Percentiles rank a stretch among this genome's conserved stretches.
Evolutionary conservation across 2,329 filamentous ascomycete genomes (phyloP).

Genomic region (Hysterium pulicare): DNA sequence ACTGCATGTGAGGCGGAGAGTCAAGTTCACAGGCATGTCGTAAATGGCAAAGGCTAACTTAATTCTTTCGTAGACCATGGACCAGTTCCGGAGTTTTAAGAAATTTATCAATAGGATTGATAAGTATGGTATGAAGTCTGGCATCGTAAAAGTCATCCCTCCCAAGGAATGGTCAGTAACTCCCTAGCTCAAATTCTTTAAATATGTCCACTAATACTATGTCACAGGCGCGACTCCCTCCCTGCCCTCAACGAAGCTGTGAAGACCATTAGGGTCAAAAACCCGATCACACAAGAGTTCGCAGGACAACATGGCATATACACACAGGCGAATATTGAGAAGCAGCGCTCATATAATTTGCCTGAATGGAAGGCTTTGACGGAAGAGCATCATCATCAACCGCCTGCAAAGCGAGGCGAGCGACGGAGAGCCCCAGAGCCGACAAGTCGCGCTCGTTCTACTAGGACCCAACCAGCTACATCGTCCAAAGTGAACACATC

Average conservation of each 20-base stretch:
- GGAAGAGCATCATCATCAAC: constrained; percentile 93
- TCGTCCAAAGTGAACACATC: constrained; percentile 34
- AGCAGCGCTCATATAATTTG: constrained; percentile 92
- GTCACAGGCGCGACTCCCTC: constrained; percentile 61
- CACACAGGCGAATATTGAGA: constrained; percentile 94
- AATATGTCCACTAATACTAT: constrained; percentile 10
- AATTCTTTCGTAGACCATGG: constrained; percentile 62
- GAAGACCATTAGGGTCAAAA: constrained; percentile 89
- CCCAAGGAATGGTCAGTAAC: constrained; percentile 80
- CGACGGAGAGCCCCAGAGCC: constrained; percentile 53
- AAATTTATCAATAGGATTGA: constrained; percentile 88
- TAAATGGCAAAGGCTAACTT: constrained; percentile 14
- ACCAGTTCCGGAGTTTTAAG: constrained; percentile 91
- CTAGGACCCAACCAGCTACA: constrained; percentile 30
- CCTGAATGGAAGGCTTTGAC: constrained; percentile 94
- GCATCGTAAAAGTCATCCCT: constrained; percentile 93
- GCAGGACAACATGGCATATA: constrained; percentile 94
- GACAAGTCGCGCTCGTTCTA: constrained; percentile 31
- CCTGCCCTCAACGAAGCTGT: constrained; percentile 78
- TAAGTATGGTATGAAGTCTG: constrained; percentile 93
- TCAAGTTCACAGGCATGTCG: constrained; percentile 1
- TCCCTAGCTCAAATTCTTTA: constrained; percentile 3
- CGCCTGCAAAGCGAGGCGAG: constrained; percentile 84
- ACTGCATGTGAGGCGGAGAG: constrained; percentile 7
- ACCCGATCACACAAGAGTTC: constrained; percentile 97